Base-by-base conservation (phyloP, 148 eudicot species). In the Camellia lanceoleosa region DNA sequence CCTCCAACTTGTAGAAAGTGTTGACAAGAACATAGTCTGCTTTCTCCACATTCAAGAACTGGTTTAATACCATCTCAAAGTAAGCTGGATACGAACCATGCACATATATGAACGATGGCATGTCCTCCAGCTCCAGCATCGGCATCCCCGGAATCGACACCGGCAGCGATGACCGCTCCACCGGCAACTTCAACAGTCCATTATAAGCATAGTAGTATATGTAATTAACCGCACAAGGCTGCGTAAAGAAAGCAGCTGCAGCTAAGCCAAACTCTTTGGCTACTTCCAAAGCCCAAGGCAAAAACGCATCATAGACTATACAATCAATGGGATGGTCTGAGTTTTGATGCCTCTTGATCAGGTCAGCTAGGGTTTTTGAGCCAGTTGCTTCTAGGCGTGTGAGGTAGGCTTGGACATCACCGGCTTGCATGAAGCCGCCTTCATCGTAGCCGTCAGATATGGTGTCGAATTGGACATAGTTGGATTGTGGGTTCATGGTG, bases 21-120 rank as follows among this genome's bases (percentile, higher is more conserved):
- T 91, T 93, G 59, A 91, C 86, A 67, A 93, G 81, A 68, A 88
- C 84, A 76, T 75, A 87, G 89, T 91, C 92, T 72, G 90, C 95
- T 78, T 86, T 69, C 5, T 89, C 84, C 85, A 87, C 66, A 76
- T 90, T 88, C 3, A 71, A 75, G 61, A 85, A 84, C 76, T 93
- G 97, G 5, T 75, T 70, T 82, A 87, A 15, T 16, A 87, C 83
- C 84, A 89, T 38, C 85, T 89, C 72, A 12, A 88, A 83, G 56
- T 90, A 91, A 73, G 88, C 95, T 15, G 95, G 91, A 79, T 90
- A 90, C 1, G 80, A 44, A 52, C 84, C 90, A 7, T 81, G 87
- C 5, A 76, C 73, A 15, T 73, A 78, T 14, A 93, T 79, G 67
- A 87, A 88, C 4, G 92, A 84, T 1, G 95, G 94, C 79, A 91